Percentiles rank a stretch among this genome's conserved stretches.
These are phyloP conservation scores for Leucogyrophana mollusca DNA, from an alignment of 768 basidiomycete species.

Conservation along the genomic window DNA sequence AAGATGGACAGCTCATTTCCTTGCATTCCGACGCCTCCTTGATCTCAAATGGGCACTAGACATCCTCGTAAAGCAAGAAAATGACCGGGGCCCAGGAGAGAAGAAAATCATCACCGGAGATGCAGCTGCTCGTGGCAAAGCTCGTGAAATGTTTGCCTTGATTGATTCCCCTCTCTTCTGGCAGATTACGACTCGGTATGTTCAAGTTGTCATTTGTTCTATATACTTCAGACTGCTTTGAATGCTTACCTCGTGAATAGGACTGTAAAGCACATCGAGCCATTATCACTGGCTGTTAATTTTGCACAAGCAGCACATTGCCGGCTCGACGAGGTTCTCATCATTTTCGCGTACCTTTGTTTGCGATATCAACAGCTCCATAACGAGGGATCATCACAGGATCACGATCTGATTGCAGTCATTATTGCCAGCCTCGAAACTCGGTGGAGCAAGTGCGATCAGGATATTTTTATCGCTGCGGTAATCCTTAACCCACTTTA, in stretches of 20 bases:
- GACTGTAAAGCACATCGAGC: constrained; percentile 30
- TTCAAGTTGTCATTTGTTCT: too few relatives aligned
- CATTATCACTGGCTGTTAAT: constrained; percentile 30
- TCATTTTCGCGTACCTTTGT: constrained; percentile 29
- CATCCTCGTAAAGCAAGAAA: constrained; percentile 12
- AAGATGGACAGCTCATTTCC: constrained; percentile 35
- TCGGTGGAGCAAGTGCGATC: constrained; percentile 21
- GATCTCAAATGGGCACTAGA: constrained; percentile 18
- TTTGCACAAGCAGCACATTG: constrained; percentile 26
- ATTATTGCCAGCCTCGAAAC: constrained; percentile 25
- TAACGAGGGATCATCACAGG: not conserved
- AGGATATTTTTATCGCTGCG: constrained; percentile 23
- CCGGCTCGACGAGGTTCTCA: constrained; percentile 29
- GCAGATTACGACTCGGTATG: constrained; percentile 27
- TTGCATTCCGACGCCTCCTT: constrained; percentile 30
- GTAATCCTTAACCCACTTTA: constrained; percentile 34
- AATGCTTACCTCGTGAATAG: too few relatives aligned
- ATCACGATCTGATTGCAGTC: constrained; percentile 11
- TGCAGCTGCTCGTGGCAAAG: constrained; percentile 22
- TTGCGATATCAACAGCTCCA: constrained; percentile 11
- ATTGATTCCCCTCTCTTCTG: constrained; percentile 30
- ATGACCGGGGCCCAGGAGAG: constrained; percentile 4
- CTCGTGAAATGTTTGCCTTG: constrained; percentile 25
- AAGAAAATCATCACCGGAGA: constrained; percentile 26
- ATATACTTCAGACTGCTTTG: too few relatives aligned